These are phyloP conservation scores for Nepenthes alata DNA, from an alignment of 179 eudicot species.

Conservation along the genomic window DNA sequence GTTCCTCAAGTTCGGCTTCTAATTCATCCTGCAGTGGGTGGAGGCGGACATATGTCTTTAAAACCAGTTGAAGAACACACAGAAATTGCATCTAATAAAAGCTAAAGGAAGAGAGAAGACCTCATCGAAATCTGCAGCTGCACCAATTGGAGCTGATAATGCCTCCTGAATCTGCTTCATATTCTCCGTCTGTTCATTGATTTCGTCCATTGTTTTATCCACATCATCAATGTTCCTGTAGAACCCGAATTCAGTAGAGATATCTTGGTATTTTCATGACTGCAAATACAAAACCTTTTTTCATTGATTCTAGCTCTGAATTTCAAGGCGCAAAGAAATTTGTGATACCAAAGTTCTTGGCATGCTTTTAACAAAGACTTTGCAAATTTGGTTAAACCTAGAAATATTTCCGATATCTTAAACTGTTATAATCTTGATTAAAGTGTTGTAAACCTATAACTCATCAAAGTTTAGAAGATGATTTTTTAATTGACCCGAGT, in stretches of 20 bases:
- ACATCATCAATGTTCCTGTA: constrained; percentile 43
- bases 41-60: not conserved
- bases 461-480: too few relatives aligned
- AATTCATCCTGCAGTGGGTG: constrained; percentile 16
- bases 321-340: too few relatives aligned
- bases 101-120: constrained; percentile 4
- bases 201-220: constrained; percentile 52
- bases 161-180: constrained; percentile 46
- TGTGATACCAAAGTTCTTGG: too few relatives aligned
- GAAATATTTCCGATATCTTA: too few relatives aligned
- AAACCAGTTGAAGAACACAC: not conserved
- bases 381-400: too few relatives aligned
- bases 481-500: too few relatives aligned
- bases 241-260: not conserved
- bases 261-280: not conserved
- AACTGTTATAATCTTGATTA: too few relatives aligned
- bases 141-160: constrained; percentile 33
- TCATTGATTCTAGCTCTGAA: too few relatives aligned
- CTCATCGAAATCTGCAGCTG: constrained; percentile 46
- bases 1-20: constrained; percentile 31
- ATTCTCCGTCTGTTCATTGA: constrained; percentile 47
- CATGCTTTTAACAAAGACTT: too few relatives aligned
- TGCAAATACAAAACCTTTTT: too few relatives aligned
- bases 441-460: too few relatives aligned
- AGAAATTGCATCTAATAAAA: not conserved